phyloP scores from a whole-genome alignment of 768 basidiomycete species.

The Pisolithus orientalis region DNA sequence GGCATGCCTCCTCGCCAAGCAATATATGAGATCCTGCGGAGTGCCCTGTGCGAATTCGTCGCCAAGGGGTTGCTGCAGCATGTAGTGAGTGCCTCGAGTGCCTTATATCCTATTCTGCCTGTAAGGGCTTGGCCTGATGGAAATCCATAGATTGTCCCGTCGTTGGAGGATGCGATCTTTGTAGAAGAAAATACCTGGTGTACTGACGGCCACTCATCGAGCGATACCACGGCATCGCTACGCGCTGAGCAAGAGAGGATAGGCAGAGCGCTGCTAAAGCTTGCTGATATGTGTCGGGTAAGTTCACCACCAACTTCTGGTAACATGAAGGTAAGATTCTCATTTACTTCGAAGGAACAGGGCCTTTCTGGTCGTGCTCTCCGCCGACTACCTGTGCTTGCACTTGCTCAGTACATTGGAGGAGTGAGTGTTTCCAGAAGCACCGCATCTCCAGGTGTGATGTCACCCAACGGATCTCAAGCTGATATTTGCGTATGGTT shows the following conservation, averaged over 20 bases:
- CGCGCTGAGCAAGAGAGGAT: conserved; percentile 47
- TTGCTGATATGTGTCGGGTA: conserved; percentile 81
- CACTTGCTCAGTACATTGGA: conserved; percentile 79
- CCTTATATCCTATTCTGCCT: background rate
- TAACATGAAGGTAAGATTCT: background rate
- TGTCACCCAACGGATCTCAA: conserved; percentile 6
- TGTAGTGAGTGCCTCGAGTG: conserved; percentile 46
- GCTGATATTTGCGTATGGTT: conserved; percentile 67
- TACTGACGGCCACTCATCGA: conserved; percentile 3
- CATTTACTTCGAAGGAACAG: conserved; percentile 40
- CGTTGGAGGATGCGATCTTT: conserved; percentile 44
- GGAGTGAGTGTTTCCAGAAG: conserved; percentile 25
- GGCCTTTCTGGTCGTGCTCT: conserved; percentile 91
- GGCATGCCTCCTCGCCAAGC: conserved; percentile 89
- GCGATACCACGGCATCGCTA: conserved; percentile 18
- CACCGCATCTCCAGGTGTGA: conserved; percentile 1
- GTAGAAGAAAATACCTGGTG: conserved; percentile 13
- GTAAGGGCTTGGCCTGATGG: conserved; percentile 1
- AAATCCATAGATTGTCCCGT: conserved; percentile 50
- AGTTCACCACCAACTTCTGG: conserved; percentile 18
- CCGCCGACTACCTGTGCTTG: conserved; percentile 89
- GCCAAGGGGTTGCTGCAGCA: conserved; percentile 60
- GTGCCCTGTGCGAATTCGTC: conserved; percentile 77
- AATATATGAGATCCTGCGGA: conserved; percentile 86
- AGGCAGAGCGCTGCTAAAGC: conserved; percentile 50